Evolutionary conservation across 176 grass and related monocot genomes (phyloP), one percentile per base, ranked within the genome.

Genomic region (Lolium rigidum): DNA sequence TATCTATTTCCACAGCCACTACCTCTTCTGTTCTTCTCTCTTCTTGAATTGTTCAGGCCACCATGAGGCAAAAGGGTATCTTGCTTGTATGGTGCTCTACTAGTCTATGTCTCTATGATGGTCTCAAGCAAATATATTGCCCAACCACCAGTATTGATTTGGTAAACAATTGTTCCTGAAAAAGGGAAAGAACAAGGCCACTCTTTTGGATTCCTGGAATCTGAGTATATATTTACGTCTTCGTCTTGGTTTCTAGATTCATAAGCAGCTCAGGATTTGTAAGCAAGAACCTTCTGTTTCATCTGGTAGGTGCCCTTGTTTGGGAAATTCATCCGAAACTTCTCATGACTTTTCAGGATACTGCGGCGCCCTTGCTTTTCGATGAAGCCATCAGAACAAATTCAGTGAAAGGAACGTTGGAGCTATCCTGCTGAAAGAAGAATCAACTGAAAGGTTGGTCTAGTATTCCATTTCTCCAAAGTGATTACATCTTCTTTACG

Each of bases 391-490:
- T 66, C 63, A 1, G 63, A 12, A 2, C 3, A 18, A 57, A 67
- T 87, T 41, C 35, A 16, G 79, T 7, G 49, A 77, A 81, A 37
- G 55, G 18, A 39, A 68, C 22, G 69, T 48, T 41, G 37, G 82
- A 56, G 71, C 72, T 75, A 52, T 26, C 50, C 86, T 51, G 16
- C 51, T 38, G 67, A 74, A 82, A 58, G 48, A 57, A 80, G 66
- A 87, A 87, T 83, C 80, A 71, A 11, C 48, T 59, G 84, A 87
- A 87, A 90, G 85, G 80, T 90, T 75, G 11, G 75, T 49, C 70
- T 83, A 25, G 14, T 56, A 56, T 51, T 87, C 66, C 72, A 18
- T 59, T 51, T 50, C 37, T 22, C 66, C 14, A 17, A 49, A 70
- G 79, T 75, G 18, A 74, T 74, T 46, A 56, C 25, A 31, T 63